These are phyloP conservation scores for Echites panduratus DNA, from an alignment of 257 asterid species.

Conservation along the genomic window DNA sequence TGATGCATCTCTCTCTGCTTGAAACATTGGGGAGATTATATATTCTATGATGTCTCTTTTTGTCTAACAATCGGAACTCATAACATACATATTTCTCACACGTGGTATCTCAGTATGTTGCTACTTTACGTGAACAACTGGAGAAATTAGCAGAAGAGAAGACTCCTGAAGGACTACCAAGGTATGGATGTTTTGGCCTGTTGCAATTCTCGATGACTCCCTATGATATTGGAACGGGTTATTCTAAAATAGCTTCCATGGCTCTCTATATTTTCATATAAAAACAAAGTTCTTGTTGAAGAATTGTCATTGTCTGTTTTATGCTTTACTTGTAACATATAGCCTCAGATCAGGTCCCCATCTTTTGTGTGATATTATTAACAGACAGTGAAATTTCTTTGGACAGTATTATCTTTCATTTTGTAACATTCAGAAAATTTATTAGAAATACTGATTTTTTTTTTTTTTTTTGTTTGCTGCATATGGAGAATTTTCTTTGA, in stretches of 20 bases:
- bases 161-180: constrained; percentile 69
- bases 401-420: background rate
- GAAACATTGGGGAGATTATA: background rate
- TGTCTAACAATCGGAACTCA: background rate
- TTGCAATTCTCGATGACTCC: background rate
- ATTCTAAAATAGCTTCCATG: background rate
- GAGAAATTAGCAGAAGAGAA: constrained; percentile 84
- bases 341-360: too few relatives aligned
- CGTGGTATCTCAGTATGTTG: constrained; percentile 61
- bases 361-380: background rate
- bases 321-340: background rate
- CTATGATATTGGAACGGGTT: background rate
- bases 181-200: constrained; percentile 39
- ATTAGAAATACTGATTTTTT: too few relatives aligned
- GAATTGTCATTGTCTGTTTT: background rate
- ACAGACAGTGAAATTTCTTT: background rate
- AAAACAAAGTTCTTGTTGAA: background rate
- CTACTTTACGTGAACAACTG: constrained; percentile 77
- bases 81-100: background rate
- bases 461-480: background rate
- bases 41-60: background rate
- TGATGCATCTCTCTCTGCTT: background rate
- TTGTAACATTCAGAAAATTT: background rate
- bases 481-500: background rate
- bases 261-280: background rate